Percentiles rank a stretch among this genome's conserved stretches.
Conservation (phyloP, 106 monocot species). For the Cymbidium sinense region DNA sequence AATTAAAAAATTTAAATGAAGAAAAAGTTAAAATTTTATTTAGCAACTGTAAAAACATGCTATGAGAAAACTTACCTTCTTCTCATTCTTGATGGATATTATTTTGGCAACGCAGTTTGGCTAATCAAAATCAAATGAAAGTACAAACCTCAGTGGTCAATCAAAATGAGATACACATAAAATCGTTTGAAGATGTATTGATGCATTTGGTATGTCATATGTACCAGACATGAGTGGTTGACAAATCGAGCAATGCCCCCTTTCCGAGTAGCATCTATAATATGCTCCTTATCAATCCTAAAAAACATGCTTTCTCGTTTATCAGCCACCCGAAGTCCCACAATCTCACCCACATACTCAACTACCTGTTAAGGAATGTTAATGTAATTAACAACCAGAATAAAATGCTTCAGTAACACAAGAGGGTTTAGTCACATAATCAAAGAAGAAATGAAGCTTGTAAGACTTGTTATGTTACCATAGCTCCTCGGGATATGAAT, state of each 20-base stretch:
- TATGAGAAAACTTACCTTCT: slow-evolving; percentile 49
- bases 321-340: slow-evolving; percentile 82
- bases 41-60: neutral
- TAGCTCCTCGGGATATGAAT: slow-evolving; percentile 71
- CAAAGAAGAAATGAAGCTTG: neutral
- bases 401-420: neutral
- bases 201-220: neutral
- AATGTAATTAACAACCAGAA: neutral
- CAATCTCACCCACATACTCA: slow-evolving; percentile 95
- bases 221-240: slow-evolving; percentile 94
- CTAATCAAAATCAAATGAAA: slow-evolving; percentile 35
- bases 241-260: slow-evolving; percentile 97
- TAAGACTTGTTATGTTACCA: slow-evolving; percentile 40
- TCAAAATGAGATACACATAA: neutral
- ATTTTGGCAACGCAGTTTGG: slow-evolving; percentile 96
- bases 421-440: too few species aligned
- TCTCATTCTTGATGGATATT: slow-evolving; percentile 74
- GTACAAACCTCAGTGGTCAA: neutral
- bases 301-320: slow-evolving; percentile 98
- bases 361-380: slow-evolving; percentile 51
- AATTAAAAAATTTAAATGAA: neutral
- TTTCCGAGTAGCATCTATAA: slow-evolving; percentile 94
- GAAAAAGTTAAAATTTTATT: neutral
- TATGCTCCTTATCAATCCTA: slow-evolving; percentile 86
- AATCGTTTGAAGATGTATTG: too few species aligned